Evolutionary conservation across 345 rosid genomes (phyloP).

Genomic region (Murraya koenigii): DNA sequence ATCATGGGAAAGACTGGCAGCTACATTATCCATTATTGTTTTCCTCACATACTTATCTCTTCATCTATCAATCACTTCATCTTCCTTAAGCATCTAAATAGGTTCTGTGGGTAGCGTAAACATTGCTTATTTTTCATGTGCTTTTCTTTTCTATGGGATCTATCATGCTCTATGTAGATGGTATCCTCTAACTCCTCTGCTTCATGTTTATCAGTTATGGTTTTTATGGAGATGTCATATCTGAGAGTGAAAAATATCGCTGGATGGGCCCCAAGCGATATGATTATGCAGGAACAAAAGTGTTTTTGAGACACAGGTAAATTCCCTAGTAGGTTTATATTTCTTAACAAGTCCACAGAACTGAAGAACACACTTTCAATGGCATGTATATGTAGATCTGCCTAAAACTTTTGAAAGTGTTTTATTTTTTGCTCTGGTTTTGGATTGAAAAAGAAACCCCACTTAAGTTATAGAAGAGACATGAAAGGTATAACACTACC

Average conservation of each 20-base stretch:
- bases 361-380: not conserved
- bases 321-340: slow-evolving; percentile 3
- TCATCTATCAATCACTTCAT: not conserved
- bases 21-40: not conserved
- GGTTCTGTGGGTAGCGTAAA: not conserved
- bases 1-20: not conserved
- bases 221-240: slow-evolving; percentile 92
- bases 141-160: not conserved
- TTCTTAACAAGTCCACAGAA: not conserved
- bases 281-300: slow-evolving; percentile 94
- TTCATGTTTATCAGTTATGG: slow-evolving; percentile 58
- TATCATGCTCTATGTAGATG: not conserved
- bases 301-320: slow-evolving; percentile 84
- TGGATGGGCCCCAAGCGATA: slow-evolving; percentile 99
- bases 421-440: not conserved
- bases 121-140: not conserved
- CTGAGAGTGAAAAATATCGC: slow-evolving; percentile 90
- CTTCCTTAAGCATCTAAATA: not conserved
- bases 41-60: not conserved
- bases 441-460: not conserved
- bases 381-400: not conserved
- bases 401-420: not conserved
- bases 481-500: not conserved
- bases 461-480: not conserved
- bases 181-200: slow-evolving; percentile 9